A percentile compares a stretch with the other conserved stretches of the same genome.
Conservation (phyloP, 805 yeast species). For the Saccharomycopsis selenospora region DNA sequence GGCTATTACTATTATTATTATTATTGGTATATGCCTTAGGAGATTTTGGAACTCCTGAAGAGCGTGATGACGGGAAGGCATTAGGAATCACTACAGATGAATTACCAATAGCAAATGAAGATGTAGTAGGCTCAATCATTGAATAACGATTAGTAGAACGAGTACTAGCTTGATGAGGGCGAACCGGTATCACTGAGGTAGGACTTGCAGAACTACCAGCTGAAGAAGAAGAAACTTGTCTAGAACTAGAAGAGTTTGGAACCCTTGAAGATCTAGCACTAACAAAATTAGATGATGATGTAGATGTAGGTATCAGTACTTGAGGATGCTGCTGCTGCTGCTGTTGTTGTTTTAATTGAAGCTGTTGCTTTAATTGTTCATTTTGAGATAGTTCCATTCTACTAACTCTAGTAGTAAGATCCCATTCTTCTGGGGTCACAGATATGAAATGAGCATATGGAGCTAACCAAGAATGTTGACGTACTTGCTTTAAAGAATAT, state of each 20-base stretch:
- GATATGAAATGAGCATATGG: slow-evolving; percentile 77
- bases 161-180: not conserved
- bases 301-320: too few species aligned
- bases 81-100: slow-evolving; percentile 2
- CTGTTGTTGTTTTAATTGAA: not conserved
- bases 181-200: not conserved
- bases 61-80: slow-evolving; percentile 6
- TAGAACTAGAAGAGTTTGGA: too few species aligned
- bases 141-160: slow-evolving; percentile 15
- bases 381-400: not conserved
- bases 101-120: slow-evolving; percentile 16
- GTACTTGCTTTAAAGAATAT: slow-evolving; percentile 57
- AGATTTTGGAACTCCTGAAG: slow-evolving; percentile 10
- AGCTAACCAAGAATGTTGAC: slow-evolving; percentile 84
- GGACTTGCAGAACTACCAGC: slow-evolving; percentile 1
- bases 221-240: not conserved
- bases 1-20: too few species aligned
- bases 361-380: not conserved
- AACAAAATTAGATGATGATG: too few species aligned
- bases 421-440: slow-evolving; percentile 89
- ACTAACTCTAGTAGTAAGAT: slow-evolving; percentile 33
- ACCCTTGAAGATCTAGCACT: slow-evolving; percentile 2
- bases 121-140: slow-evolving; percentile 19
- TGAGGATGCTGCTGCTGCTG: slow-evolving; percentile 5
- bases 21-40: slow-evolving; percentile 3